A percentile compares a stretch with the other conserved stretches of the same genome.
These are phyloP conservation scores for Suhomyces bribrorum DNA, from an alignment of 1,139 yeast species.

Conservation along the genomic window DNA sequence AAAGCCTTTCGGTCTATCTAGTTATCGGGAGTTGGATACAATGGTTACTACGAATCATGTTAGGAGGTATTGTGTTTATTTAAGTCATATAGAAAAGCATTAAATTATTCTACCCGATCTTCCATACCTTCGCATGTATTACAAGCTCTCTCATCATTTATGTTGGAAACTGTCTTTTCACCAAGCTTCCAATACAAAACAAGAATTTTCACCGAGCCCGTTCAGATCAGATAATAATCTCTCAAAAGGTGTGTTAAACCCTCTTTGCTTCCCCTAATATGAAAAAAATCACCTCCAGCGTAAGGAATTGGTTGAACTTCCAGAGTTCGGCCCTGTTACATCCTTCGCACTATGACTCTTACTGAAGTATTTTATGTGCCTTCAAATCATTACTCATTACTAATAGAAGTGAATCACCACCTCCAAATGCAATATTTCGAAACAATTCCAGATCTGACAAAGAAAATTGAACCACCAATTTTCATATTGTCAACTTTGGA, in stretches of 20 bases:
- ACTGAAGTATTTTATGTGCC: slow-evolving; percentile 2
- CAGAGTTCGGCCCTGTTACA: slow-evolving; percentile 5
- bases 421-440: neutral
- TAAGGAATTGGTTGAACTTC: slow-evolving; percentile 3
- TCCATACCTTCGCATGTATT: neutral
- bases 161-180: slow-evolving; percentile 1
- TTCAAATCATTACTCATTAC: neutral
- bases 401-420: neutral
- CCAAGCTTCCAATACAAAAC: neutral
- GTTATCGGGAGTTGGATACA: slow-evolving; percentile 6
- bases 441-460: neutral
- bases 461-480: slow-evolving; percentile 7
- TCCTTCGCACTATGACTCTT: slow-evolving; percentile 11
- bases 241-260: slow-evolving; percentile 2
- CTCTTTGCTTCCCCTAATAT: slow-evolving; percentile 18
- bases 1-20: too few relatives aligned
- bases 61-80: slow-evolving; percentile 15
- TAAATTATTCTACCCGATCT: slow-evolving; percentile 13
- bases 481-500: too few relatives aligned
- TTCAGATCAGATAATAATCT: slow-evolving; percentile 10
- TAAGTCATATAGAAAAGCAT: slow-evolving; percentile 18
- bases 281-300: slow-evolving; percentile 16
- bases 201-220: slow-evolving; percentile 1
- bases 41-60: slow-evolving; percentile 8
- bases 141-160: slow-evolving; percentile 1